Evolutionary conservation across 495 filamentous ascomycete species (phyloP).

Genomic region (Aspergillus cristatus): DNA sequence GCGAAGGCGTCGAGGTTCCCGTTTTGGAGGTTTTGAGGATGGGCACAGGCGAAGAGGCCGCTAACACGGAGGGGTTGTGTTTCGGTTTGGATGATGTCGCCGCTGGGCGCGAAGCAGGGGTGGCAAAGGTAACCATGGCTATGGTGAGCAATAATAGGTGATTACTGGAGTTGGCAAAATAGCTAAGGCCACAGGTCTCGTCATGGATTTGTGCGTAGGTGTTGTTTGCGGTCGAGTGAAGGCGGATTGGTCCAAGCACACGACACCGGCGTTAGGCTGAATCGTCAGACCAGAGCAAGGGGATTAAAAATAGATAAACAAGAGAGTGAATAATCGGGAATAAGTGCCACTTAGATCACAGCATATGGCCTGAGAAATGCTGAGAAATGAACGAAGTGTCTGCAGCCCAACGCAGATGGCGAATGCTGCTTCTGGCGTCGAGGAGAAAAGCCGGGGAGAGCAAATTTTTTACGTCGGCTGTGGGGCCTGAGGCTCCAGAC

Average conservation of each 20-base stretch:
- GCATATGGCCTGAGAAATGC: too few relatives aligned
- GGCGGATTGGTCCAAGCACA: too few relatives aligned
- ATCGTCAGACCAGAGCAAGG: too few relatives aligned
- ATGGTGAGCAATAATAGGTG: constrained; percentile 5
- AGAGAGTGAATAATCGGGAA: too few relatives aligned
- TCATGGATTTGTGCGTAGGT: constrained; percentile 13
- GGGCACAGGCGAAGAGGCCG: constrained; percentile 28
- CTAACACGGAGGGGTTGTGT: constrained; percentile 21
- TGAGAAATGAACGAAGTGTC: too few relatives aligned
- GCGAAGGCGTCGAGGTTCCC: constrained; percentile 9
- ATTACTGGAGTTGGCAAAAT: constrained; percentile 2
- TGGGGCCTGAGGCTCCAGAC: constrained; percentile 15
- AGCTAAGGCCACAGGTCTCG: constrained; percentile 5
- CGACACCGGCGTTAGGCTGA: too few relatives aligned
- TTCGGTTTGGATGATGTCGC: constrained; percentile 11
- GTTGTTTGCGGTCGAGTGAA: neutral
- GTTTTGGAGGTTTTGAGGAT: constrained; percentile 35
- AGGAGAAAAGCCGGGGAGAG: constrained; percentile 7
- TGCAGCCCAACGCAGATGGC: too few relatives aligned
- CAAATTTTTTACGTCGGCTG: constrained; percentile 4
- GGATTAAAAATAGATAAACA: too few relatives aligned
- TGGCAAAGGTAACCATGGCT: constrained; percentile 39
- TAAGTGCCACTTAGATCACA: too few relatives aligned
- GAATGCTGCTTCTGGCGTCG: neutral
- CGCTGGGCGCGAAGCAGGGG: constrained; percentile 21